These are phyloP conservation scores for Saccharomycopsis amapae DNA, from an alignment of 805 yeast species.

Conservation along the genomic window DNA sequence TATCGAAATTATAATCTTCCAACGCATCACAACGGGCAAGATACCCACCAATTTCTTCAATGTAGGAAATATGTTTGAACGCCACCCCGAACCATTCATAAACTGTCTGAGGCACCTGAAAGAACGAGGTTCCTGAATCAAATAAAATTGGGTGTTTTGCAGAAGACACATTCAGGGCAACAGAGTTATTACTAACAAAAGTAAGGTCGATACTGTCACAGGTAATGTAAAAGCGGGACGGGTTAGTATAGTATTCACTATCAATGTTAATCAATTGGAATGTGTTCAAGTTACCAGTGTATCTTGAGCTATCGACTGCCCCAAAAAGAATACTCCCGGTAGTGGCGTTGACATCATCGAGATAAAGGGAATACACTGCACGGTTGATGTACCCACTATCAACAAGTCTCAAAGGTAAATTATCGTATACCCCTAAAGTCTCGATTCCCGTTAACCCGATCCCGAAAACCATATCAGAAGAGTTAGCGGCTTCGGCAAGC, in stretches of 20 bases:
- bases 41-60: slow-evolving; percentile 35
- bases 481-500: slow-evolving; percentile 17
- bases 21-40: slow-evolving; percentile 35
- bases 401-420: slow-evolving; percentile 29
- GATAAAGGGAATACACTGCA: slow-evolving; percentile 40
- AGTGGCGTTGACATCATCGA: slow-evolving; percentile 28
- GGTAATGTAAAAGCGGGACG: slow-evolving; percentile 24
- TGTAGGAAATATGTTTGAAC: slow-evolving; percentile 13
- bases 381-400: slow-evolving; percentile 35
- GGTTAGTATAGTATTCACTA: slow-evolving; percentile 29
- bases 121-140: slow-evolving; percentile 49
- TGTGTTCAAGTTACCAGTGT: slow-evolving; percentile 30
- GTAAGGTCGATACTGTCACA: not conserved
- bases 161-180: not conserved
- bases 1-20: slow-evolving; percentile 32
- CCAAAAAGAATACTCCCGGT: slow-evolving; percentile 37
- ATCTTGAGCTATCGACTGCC: slow-evolving; percentile 38
- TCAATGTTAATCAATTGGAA: slow-evolving; percentile 27
- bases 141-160: slow-evolving; percentile 33
- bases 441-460: slow-evolving; percentile 67
- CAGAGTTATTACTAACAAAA: slow-evolving; percentile 10
- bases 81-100: slow-evolving; percentile 11
- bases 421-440: slow-evolving; percentile 27
- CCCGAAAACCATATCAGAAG: slow-evolving; percentile 56
- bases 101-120: slow-evolving; percentile 37